Evolutionary conservation across 306 rosid genomes (phyloP).

Genomic region (Castanea sativa): DNA sequence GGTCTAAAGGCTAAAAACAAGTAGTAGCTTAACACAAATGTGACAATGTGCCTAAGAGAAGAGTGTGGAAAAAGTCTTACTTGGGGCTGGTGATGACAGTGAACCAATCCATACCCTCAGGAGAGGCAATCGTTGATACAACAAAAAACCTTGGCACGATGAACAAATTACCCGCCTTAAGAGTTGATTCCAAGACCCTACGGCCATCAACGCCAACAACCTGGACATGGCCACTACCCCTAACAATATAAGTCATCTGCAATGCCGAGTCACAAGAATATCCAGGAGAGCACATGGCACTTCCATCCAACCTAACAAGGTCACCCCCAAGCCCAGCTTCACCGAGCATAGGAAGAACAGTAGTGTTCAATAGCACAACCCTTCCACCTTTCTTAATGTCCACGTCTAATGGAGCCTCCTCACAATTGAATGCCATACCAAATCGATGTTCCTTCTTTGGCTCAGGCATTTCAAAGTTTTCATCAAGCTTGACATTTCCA

Average conservation of each 20-base stretch:
- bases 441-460: no score
- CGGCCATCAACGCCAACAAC: constrained; percentile 20
- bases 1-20: neutral
- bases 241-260: no score
- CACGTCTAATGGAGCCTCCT: no score
- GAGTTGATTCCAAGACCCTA: constrained; percentile 68
- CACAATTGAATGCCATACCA: no score
- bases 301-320: constrained; percentile 69
- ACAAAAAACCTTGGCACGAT: constrained; percentile 74
- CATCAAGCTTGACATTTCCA: constrained; percentile 56
- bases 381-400: constrained; percentile 49
- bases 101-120: constrained; percentile 85
- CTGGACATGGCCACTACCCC: no score
- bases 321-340: constrained; percentile 76
- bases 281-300: constrained; percentile 64
- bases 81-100: constrained; percentile 76
- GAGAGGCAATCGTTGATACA: constrained; percentile 12
- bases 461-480: constrained; percentile 35
- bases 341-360: constrained; percentile 74
- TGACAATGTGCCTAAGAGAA: neutral
- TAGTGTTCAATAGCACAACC: constrained; percentile 74
- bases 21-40: no score
- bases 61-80: constrained; percentile 25
- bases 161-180: constrained; percentile 70
- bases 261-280: no score